Conservation (phyloP, 768 basidiomycete genomes). For the Amanita rimosa region DNA sequence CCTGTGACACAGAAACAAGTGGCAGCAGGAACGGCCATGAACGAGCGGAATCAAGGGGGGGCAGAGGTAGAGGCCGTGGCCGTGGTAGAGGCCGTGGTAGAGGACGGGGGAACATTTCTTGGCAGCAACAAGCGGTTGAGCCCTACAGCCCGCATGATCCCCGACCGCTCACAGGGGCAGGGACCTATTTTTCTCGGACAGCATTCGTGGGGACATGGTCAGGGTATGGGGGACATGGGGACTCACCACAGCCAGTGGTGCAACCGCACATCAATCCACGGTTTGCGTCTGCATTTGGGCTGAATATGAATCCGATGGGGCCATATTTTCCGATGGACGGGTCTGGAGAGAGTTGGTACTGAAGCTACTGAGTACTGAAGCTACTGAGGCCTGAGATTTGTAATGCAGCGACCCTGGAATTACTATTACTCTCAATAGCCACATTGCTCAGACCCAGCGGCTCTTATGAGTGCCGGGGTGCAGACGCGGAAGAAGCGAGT, state of each 20-base stretch:
- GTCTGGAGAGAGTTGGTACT: too few relatives aligned
- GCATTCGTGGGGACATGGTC: neutral
- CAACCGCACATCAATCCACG: slow-evolving; percentile 81
- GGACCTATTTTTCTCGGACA: slow-evolving; percentile 3
- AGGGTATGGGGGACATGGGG: slow-evolving; percentile 10
- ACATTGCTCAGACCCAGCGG: neutral
- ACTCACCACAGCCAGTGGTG: slow-evolving; percentile 21
- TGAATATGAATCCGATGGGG: slow-evolving; percentile 25
- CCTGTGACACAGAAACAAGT: slow-evolving; percentile 1
- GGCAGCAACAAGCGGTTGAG: neutral
- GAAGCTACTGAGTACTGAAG: too few relatives aligned
- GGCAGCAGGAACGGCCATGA: slow-evolving; percentile 9
- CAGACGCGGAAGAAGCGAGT: slow-evolving; percentile 62
- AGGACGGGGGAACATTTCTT: slow-evolving; percentile 14
- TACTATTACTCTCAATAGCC: too few relatives aligned
- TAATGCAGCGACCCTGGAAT: too few relatives aligned
- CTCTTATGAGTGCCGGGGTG: slow-evolving; percentile 25
- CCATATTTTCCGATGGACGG: slow-evolving; percentile 8
- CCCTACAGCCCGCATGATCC: slow-evolving; percentile 5
- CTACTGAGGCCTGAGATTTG: too few relatives aligned
- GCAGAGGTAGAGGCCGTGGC: slow-evolving; percentile 8
- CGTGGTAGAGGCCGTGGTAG: slow-evolving; percentile 25
- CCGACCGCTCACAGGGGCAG: neutral
- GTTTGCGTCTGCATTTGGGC: slow-evolving; percentile 58
- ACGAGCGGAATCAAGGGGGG: neutral